phyloP scores from a whole-genome alignment of 768 basidiomycete species.

The Fomitopsis serialis region DNA sequence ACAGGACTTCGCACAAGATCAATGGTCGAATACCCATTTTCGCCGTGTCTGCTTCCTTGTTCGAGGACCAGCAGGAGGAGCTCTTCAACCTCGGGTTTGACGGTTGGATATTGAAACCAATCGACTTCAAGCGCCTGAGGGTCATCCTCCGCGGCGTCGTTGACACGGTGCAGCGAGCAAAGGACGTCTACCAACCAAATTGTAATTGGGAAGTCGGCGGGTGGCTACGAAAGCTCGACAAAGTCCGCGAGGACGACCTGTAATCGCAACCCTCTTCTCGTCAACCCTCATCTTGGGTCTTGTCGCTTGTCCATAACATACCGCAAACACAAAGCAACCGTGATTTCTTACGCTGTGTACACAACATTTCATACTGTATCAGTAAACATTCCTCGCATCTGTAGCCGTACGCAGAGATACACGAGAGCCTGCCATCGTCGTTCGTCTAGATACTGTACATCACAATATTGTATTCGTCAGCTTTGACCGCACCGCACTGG shows the following conservation, averaged over 20 bases:
- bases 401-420: conserved; percentile 4
- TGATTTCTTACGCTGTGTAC: neutral
- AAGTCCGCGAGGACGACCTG: neutral
- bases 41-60: conserved; percentile 73
- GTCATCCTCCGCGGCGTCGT: conserved; percentile 54
- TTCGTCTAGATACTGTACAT: neutral
- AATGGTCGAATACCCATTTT: conserved; percentile 75
- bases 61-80: conserved; percentile 50
- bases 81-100: conserved; percentile 57
- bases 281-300: neutral
- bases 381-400: neutral
- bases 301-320: neutral
- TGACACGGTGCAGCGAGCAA: conserved; percentile 43
- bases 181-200: conserved; percentile 47
- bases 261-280: neutral
- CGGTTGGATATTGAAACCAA: conserved; percentile 82
- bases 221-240: conserved; percentile 36
- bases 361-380: neutral
- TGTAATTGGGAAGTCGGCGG: conserved; percentile 61
- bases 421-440: neutral
- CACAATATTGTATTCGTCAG: neutral
- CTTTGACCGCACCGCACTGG: neutral
- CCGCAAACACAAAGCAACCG: neutral
- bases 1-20: conserved; percentile 38
- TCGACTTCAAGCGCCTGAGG: conserved; percentile 67